Base-by-base conservation (phyloP, 306 rosid species). In the Sophora flavescens region DNA sequence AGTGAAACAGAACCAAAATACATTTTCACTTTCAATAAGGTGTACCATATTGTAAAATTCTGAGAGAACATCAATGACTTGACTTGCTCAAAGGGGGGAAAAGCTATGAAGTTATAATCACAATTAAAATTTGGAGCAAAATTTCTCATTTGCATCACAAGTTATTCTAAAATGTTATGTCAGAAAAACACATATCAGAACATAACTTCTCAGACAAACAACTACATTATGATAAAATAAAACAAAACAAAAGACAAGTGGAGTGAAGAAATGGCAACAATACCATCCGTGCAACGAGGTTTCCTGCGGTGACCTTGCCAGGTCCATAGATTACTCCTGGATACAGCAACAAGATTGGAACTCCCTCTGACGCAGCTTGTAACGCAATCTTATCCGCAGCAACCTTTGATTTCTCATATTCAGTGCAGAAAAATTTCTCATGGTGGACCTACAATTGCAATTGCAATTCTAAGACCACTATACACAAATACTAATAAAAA, bases 321-420 rank as follows among this genome's bases (percentile, higher is more conserved):
- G 90, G 86, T 0, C 97, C 98, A 70, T 92, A 92, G 63, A 95
- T 88, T 4, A 95, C 97, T 32, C 98, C 98, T 1, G 98, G 98
- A 82, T 95, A 95, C 63, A 95, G 87, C 6, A 76, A 17, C 50
- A 89, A 86, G 30, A 95, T 56, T 0, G 97, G 93, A 64, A 88
- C 36, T 3, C 96, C 97, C 63, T 89, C 92, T 0, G 85, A 82
- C 2, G 89, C 96, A 63, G 96, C 99, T 80, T 83, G 82, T 35
- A 89, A 0, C 0, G 97, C 97, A 32, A 95, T 84, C 78, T 89
- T 90, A 81, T 95, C 97, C 0, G 97, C 91, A 3, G 74, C 76
- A 6, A 22, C 87, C 83, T 95, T 95, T 18, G 99, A 95, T 79
- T 82, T 90, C 88, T 95, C 98, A 74, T 95, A 95, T 67, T 92